Base-by-base conservation (phyloP, 768 basidiomycete species). In the Guyanaporus albipodus region DNA sequence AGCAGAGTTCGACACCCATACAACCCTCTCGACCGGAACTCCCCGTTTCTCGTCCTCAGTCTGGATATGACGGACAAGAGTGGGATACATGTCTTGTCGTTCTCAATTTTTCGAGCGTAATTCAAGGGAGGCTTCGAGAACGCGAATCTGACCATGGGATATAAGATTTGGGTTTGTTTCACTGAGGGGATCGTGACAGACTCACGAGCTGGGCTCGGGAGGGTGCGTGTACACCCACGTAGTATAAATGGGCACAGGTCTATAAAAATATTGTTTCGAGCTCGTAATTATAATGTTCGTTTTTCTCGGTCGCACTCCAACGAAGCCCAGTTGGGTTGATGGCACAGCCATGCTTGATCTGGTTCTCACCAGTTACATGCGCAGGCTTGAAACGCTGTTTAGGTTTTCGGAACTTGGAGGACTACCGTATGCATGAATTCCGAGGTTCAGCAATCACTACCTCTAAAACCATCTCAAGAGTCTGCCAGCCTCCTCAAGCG, bases 401-500 rank as follows among this genome's bases (percentile, higher is more conserved):
- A 6, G 31, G 31, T n/a, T 32, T 3, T 31, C 10, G 5, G 11
- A 15, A 31, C 31, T 31, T n/a, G 15, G 33, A 35, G 18, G 17
- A 38, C 28, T 8, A 21, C 21, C 27, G 28, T 47, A 38, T 48
- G 48, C 36, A 64, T 62, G 62, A 44, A 53, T 46, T 27, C 59
- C 31, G 50, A 57, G 26, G 29, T 15, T 23, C 60, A 54, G 22
- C 50, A 55, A n/a, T n/a, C n/a, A n/a, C 17, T 41, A 41, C 57
- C 54, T 26, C 67, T 65, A 12, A 55, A 67, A 41, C 52, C 67
- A 9, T 83, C 84, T 45, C 83, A 82, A 64, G 78, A 82, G 55
- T 72, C 82, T 8, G 76, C 77, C 33, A 88, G 83, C 62, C 78
- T 92, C 31, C 70, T 91, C 22, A 81, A 78, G 50, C 80, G 89